These are phyloP conservation scores for Trichosporon sp. DNA, from an alignment of 1,284 basidiomycete genomes.

Conservation along the genomic window DNA sequence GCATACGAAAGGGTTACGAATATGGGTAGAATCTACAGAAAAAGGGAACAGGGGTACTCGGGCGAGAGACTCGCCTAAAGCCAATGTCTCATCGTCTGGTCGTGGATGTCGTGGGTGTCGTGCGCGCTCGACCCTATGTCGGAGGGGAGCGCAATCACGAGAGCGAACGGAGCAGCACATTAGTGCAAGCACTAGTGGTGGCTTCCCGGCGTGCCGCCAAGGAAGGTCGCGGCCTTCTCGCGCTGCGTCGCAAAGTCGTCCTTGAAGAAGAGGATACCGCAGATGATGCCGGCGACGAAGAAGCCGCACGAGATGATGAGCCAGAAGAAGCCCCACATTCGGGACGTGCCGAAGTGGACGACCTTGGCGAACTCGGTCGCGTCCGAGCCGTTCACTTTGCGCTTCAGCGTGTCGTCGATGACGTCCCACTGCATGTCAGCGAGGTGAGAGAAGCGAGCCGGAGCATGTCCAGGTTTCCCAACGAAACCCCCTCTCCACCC, in stretches of 20 bases:
- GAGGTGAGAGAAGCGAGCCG: too few relatives aligned
- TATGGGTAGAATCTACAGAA: neutral
- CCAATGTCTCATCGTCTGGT: neutral
- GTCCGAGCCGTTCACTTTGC: constrained; percentile 90
- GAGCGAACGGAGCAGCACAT: too few relatives aligned
- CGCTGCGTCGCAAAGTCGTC: constrained; percentile 55
- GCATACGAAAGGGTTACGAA: neutral
- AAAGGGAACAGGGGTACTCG: neutral
- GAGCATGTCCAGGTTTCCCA: too few relatives aligned
- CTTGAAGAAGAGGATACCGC: constrained; percentile 86
- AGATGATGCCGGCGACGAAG: constrained; percentile 78
- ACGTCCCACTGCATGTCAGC: constrained; percentile 68
- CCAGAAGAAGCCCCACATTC: constrained; percentile 74
- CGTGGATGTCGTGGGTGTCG: neutral
- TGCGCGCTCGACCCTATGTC: neutral
- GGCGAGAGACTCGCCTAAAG: neutral
- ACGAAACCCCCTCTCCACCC: too few relatives aligned
- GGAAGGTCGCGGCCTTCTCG: constrained; percentile 45
- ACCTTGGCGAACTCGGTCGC: constrained; percentile 85
- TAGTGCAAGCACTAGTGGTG: neutral
- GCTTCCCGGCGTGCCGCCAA: constrained; percentile 39
- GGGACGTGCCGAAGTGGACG: constrained; percentile 65
- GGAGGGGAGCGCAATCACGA: neutral
- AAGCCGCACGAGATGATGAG: constrained; percentile 76
- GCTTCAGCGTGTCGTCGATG: constrained; percentile 82